Conservation (phyloP, 1,139 yeast genomes). For the Spencermartinsiella ligniputridi region DNA sequence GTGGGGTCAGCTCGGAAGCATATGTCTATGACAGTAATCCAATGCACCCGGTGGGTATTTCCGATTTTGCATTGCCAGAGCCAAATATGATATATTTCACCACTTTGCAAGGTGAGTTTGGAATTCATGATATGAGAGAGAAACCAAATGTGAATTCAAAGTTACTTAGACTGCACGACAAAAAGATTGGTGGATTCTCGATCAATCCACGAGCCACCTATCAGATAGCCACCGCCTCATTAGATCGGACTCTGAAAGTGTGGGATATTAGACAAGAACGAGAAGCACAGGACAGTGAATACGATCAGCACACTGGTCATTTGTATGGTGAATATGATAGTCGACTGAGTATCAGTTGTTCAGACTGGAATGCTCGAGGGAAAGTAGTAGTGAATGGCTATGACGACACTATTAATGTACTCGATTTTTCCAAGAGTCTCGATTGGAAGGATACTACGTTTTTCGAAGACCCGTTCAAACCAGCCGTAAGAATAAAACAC, state of each 20-base stretch:
- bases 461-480: conserved; percentile 37
- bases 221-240: conserved; percentile 79
- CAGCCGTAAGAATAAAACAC: conserved; percentile 64
- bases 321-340: conserved; percentile 62
- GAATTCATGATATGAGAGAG: conserved; percentile 63
- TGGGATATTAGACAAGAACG: conserved; percentile 75
- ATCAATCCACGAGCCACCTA: conserved; percentile 58
- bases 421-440: conserved; percentile 37
- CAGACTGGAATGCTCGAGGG: conserved; percentile 77
- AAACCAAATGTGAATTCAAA: conserved; percentile 23
- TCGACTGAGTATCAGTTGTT: conserved; percentile 74
- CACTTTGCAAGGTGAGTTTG: conserved; percentile 74
- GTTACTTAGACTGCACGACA: conserved; percentile 66
- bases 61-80: conserved; percentile 55
- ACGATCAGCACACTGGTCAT: conserved; percentile 46
- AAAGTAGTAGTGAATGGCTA: conserved; percentile 88
- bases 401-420: conserved; percentile 70
- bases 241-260: conserved; percentile 74
- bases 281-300: conserved; percentile 40
- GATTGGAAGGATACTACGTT: background rate
- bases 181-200: conserved; percentile 84
- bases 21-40: conserved; percentile 30
- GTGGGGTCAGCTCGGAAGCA: conserved; percentile 55
- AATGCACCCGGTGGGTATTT: conserved; percentile 29
- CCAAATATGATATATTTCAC: conserved; percentile 61